Evolutionary conservation across 2,329 filamentous ascomycete genomes (phyloP).

Genomic region (Cercospora sesami): DNA sequence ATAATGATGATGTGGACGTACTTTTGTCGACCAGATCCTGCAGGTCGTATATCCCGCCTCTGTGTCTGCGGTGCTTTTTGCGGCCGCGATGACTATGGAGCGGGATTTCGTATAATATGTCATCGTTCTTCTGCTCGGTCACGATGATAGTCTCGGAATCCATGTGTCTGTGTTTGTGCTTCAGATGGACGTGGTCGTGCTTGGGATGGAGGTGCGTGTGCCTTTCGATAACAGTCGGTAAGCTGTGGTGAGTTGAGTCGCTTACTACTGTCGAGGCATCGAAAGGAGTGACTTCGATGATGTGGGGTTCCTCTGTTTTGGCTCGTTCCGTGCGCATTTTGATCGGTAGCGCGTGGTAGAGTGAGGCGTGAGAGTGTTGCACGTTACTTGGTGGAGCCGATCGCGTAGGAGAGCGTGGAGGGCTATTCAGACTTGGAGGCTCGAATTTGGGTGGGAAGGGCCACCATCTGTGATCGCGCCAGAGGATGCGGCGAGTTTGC

Average conservation of each 20-base stretch:
- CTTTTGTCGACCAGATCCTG: slow-evolving; percentile 21
- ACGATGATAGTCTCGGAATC: neutral
- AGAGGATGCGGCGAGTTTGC: slow-evolving; percentile 14
- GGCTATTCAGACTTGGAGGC: slow-evolving; percentile 7
- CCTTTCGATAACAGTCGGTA: slow-evolving; percentile 5
- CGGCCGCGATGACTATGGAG: neutral
- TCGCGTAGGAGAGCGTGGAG: neutral
- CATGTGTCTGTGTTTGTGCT: neutral
- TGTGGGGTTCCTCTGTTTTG: slow-evolving; percentile 10
- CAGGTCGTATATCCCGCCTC: slow-evolving; percentile 15
- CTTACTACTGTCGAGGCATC: neutral
- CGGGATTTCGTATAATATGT: slow-evolving; percentile 15
- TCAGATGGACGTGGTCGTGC: neutral
- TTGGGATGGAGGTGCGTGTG: neutral
- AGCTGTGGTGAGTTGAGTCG: neutral
- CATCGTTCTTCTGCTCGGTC: slow-evolving; percentile 3
- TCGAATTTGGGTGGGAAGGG: slow-evolving; percentile 18
- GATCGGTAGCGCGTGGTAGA: slow-evolving; percentile 2
- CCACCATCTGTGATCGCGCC: slow-evolving; percentile 21
- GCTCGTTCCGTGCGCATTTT: slow-evolving; percentile 2
- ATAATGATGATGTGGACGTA: neutral
- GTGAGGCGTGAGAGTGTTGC: neutral
- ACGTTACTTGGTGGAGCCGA: neutral
- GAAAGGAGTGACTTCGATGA: slow-evolving; percentile 14
- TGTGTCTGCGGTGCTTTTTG: slow-evolving; percentile 12